These are phyloP conservation scores for Stachybotrys chartarum DNA, from an alignment of 2,329 filamentous ascomycete species.

Conservation along the genomic window DNA sequence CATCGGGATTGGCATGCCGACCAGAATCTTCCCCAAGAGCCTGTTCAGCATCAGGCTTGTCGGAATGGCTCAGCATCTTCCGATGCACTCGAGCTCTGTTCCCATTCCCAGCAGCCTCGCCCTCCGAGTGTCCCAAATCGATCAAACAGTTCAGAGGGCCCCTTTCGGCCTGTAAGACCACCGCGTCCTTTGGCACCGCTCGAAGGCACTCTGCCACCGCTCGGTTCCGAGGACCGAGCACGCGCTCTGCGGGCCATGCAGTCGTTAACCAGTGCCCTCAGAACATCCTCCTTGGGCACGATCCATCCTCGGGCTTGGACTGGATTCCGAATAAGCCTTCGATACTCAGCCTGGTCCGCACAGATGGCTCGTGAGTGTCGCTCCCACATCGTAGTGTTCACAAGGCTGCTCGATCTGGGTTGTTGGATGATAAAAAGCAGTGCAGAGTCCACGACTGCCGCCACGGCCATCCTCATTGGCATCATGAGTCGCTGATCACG, in stretches of 20 bases:
- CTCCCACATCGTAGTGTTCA: slow-evolving; percentile 16
- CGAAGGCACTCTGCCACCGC: neutral
- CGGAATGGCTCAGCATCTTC: neutral
- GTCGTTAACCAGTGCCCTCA: slow-evolving; percentile 13
- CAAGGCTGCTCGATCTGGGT: slow-evolving; percentile 12
- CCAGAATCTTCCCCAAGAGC: too few species aligned
- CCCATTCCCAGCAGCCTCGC: neutral
- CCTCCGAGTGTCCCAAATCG: neutral
- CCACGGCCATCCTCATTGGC: slow-evolving; percentile 23
- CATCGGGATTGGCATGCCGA: too few species aligned
- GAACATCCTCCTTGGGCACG: slow-evolving; percentile 9
- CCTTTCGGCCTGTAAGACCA: neutral
- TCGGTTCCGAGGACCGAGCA: neutral
- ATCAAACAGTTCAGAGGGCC: neutral
- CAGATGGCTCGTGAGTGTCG: slow-evolving; percentile 14
- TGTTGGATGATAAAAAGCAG: slow-evolving; percentile 16
- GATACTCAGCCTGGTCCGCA: slow-evolving; percentile 17
- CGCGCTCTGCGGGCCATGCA: neutral
- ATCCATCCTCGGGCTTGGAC: slow-evolving; percentile 5
- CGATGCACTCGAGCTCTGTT: neutral
- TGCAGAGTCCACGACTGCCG: slow-evolving; percentile 18
- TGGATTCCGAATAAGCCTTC: slow-evolving; percentile 3
- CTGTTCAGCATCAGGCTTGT: neutral
- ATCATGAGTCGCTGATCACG: slow-evolving; percentile 15
- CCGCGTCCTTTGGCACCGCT: neutral